Evolutionary conservation across 1,284 basidiomycete genomes (phyloP).

Genomic region (Trametes polyzona): DNA sequence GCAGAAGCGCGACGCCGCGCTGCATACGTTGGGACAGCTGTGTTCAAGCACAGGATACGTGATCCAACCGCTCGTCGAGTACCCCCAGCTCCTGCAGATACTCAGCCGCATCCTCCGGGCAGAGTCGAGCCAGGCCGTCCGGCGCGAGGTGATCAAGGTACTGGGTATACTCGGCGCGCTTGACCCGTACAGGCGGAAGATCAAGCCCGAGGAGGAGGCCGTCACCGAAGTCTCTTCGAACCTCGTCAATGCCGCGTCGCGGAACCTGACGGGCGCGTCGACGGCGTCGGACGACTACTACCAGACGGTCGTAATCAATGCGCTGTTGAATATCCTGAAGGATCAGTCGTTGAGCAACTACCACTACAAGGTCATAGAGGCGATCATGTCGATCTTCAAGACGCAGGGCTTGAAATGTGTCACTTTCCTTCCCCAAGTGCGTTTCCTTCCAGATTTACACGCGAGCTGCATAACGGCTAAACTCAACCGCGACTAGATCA

Average conservation of each 20-base stretch:
- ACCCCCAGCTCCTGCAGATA: constrained; percentile 89
- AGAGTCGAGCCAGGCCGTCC: constrained; percentile 77
- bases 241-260: constrained; percentile 54
- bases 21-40: constrained; percentile 93
- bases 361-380: constrained; percentile 95
- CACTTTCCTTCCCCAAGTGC: constrained; percentile 90
- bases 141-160: constrained; percentile 92
- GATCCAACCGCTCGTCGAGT: constrained; percentile 87
- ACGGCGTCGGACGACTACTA: constrained; percentile 91
- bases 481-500: too few relatives aligned
- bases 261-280: constrained; percentile 41
- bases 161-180: constrained; percentile 97
- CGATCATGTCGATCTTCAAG: constrained; percentile 99
- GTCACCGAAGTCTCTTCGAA: constrained; percentile 70
- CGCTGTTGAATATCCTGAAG: constrained; percentile 87
- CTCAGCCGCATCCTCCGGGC: constrained; percentile 88
- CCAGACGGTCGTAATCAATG: constrained; percentile 94
- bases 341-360: constrained; percentile 86
- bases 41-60: constrained; percentile 97
- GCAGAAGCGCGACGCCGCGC: constrained; percentile 90
- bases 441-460: constrained; percentile 18
- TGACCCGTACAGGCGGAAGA: constrained; percentile 95
- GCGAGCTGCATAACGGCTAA: constrained; percentile 11
- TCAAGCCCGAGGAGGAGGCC: constrained; percentile 77
- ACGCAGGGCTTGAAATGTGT: constrained; percentile 98